Conservation (phyloP, 139 green algal genomes). For the Diplosphaera chodatii region DNA sequence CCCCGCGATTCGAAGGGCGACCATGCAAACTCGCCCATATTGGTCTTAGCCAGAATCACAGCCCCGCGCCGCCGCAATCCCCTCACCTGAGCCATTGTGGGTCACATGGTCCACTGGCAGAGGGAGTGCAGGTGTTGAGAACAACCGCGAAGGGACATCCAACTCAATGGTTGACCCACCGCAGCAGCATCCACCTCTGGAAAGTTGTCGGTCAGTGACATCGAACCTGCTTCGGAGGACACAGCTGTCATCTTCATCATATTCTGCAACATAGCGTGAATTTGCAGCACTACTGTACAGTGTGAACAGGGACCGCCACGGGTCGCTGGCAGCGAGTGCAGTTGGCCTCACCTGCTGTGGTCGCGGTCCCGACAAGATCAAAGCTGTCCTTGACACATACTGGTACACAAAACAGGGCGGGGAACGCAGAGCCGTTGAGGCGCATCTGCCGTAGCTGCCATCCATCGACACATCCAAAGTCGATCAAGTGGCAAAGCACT, state of each 20-base stretch:
- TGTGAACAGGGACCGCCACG: no score
- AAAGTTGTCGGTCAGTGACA: background rate
- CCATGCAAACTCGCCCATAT: slow-evolving; percentile 65
- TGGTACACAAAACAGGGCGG: slow-evolving; percentile 14
- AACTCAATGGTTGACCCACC: no score
- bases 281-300: no score
- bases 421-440: background rate
- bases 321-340: no score
- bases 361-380: slow-evolving; percentile 12
- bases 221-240: background rate
- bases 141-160: no score
- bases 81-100: no score
- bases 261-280: no score
- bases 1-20: slow-evolving; percentile 41
- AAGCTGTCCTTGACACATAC: slow-evolving; percentile 26
- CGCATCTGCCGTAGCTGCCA: background rate
- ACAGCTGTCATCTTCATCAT: background rate
- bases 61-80: slow-evolving; percentile 31
- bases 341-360: slow-evolving; percentile 6
- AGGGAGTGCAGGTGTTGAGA: no score
- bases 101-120: no score
- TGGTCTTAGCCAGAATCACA: slow-evolving; percentile 57
- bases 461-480: no score
- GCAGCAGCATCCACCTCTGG: background rate
- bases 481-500: no score